Conservation (phyloP, 305 asterid genomes). For the Ajuga reptans region DNA sequence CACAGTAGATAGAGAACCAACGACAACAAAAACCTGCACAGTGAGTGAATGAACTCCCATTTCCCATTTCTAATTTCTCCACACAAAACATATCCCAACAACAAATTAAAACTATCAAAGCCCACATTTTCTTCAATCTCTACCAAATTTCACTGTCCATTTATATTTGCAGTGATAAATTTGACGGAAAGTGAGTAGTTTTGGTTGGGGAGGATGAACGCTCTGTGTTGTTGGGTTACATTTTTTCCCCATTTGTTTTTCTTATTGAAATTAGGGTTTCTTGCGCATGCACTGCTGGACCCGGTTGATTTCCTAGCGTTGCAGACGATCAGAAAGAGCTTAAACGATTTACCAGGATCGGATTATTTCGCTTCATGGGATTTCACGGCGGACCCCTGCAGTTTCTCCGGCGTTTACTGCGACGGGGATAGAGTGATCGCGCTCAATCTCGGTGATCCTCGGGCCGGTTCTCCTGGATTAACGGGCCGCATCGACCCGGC, state of each 20-base stretch:
- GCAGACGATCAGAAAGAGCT: constrained; percentile 57
- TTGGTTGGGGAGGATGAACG: constrained; percentile 4
- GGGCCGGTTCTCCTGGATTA: constrained; percentile 73
- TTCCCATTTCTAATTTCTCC: constrained; percentile 20
- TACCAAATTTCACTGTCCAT: not conserved
- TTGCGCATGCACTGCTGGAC: constrained; percentile 42
- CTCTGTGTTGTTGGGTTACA: not conserved
- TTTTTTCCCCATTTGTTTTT: constrained; percentile 14
- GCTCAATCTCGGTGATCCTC: constrained; percentile 73
- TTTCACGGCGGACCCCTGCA: constrained; percentile 85
- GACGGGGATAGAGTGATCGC: constrained; percentile 51
- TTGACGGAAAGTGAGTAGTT: not conserved
- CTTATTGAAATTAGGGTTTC: constrained; percentile 9
- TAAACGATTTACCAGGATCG: constrained; percentile 70
- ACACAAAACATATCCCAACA: constrained; percentile 11
- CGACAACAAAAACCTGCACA: constrained; percentile 27
- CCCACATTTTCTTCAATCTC: not conserved
- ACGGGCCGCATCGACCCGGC: constrained; percentile 66
- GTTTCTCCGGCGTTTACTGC: constrained; percentile 65
- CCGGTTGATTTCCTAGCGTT: constrained; percentile 78
- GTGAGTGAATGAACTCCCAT: constrained; percentile 3
- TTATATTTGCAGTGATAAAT: not conserved
- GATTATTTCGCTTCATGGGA: constrained; percentile 68
- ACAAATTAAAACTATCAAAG: not conserved
- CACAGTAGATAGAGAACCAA: constrained; percentile 12